phyloP scores from a whole-genome alignment of 345 rosid genomes.

The Pelargonium nanum region DNA sequence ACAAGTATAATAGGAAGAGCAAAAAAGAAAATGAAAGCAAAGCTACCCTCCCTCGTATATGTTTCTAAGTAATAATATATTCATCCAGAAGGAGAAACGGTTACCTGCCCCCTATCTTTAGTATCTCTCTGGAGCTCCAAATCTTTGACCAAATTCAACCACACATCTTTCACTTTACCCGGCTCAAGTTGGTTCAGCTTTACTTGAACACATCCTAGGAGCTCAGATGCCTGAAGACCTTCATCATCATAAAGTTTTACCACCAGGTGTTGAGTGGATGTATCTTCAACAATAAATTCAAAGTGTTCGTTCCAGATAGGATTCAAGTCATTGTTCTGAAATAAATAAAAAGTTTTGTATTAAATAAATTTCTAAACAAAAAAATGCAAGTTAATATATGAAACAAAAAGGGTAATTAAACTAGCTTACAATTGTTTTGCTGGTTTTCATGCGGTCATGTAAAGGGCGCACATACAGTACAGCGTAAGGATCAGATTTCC shows the following conservation, averaged over 20 bases:
- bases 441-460: conserved; percentile 60
- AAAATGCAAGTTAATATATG: conserved; percentile 1
- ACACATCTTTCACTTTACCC: conserved; percentile 96
- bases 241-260: conserved; percentile 85
- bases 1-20: neutral
- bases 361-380: neutral
- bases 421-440: conserved; percentile 70
- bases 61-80: neutral
- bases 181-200: conserved; percentile 72
- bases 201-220: conserved; percentile 83
- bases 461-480: conserved; percentile 69
- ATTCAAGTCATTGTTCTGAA: conserved; percentile 85
- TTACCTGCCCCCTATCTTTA: conserved; percentile 84
- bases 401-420: conserved; percentile 3
- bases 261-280: conserved; percentile 81
- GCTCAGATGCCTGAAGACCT: conserved; percentile 82
- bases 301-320: conserved; percentile 99
- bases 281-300: conserved; percentile 82
- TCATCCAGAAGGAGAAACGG: neutral
- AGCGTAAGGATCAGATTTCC: conserved; percentile 97
- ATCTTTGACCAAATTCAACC: conserved; percentile 97
- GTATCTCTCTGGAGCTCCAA: conserved; percentile 91
- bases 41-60: too few relatives aligned
- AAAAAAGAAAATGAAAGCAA: neutral
- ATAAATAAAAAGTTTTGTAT: conserved; percentile 1